phyloP scores from a whole-genome alignment of 371 early-diverging fungal genomes.

The Lichtheimia hyalospora region DNA sequence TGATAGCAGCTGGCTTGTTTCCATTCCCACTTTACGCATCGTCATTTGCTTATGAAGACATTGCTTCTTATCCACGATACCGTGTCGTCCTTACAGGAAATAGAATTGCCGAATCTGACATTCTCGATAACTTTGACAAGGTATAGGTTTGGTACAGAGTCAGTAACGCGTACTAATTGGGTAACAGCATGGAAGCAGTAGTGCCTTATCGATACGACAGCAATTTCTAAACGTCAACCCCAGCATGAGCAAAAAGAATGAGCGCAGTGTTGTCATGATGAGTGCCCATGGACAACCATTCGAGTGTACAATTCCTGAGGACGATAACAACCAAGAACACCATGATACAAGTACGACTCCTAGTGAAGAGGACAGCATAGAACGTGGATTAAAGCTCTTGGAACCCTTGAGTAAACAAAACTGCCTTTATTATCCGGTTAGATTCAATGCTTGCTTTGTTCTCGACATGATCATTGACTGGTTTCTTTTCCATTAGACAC shows the following conservation, averaged over 20 bases:
- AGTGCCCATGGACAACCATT: constrained; percentile 49
- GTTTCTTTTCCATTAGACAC: constrained; percentile 30
- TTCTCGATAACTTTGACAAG: not conserved
- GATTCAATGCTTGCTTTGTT: not conserved
- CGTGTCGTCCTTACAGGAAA: constrained; percentile 44
- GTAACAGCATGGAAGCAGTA: too few relatives aligned
- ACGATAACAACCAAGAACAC: constrained; percentile 18
- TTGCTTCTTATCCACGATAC: constrained; percentile 54
- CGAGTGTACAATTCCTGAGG: constrained; percentile 49
- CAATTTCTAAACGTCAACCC: too few relatives aligned
- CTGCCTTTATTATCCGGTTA: constrained; percentile 54
- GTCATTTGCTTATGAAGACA: constrained; percentile 53
- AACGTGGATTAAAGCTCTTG: constrained; percentile 60
- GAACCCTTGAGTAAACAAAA: constrained; percentile 44
- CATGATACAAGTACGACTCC: constrained; percentile 2
- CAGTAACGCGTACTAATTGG: too few relatives aligned
- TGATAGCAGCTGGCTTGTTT: constrained; percentile 6
- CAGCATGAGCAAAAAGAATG: not conserved
- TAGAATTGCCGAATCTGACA: constrained; percentile 36
- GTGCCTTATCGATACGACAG: too few relatives aligned
- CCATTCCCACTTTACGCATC: constrained; percentile 4
- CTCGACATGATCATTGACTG: too few relatives aligned
- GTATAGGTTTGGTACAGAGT: too few relatives aligned
- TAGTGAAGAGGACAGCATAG: constrained; percentile 44
- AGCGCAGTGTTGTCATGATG: constrained; percentile 40